These are phyloP conservation scores for Pseudopithomyces chartarum DNA, from an alignment of 2,329 filamentous ascomycete species.

Conservation along the genomic window DNA sequence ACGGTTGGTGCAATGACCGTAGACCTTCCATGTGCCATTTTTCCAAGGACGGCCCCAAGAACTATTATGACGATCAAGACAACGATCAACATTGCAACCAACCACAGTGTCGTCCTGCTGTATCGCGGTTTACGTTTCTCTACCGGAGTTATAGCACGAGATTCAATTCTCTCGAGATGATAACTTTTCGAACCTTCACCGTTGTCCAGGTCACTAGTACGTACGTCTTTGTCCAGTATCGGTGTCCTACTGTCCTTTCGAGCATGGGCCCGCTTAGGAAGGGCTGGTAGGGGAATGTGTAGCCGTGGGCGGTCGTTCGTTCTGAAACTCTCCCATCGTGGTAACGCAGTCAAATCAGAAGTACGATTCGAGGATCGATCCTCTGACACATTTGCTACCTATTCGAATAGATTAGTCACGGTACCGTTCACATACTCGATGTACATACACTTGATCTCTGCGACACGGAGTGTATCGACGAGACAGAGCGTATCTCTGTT, in stretches of 20 bases:
- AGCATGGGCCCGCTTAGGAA: slow-evolving; percentile 6
- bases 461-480: background rate
- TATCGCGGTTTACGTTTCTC: slow-evolving; percentile 6
- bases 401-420: background rate
- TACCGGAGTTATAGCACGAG: background rate
- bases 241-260: slow-evolving; percentile 11
- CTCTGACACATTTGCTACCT: slow-evolving; percentile 7
- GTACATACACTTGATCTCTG: slow-evolving; percentile 12
- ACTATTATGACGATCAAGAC: slow-evolving; percentile 16
- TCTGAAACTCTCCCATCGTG: slow-evolving; percentile 13
- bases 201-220: slow-evolving; percentile 2
- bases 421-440: background rate
- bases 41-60: slow-evolving; percentile 22
- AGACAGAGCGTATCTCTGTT: background rate
- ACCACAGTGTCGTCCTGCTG: slow-evolving; percentile 17
- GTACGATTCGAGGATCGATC: slow-evolving; percentile 14
- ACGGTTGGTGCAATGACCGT: slow-evolving; percentile 11
- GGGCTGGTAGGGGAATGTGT: slow-evolving; percentile 1
- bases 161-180: background rate
- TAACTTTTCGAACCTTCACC: background rate
- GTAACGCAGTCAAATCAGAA: slow-evolving; percentile 17
- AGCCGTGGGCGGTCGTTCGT: slow-evolving; percentile 6
- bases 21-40: background rate
- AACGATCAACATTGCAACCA: slow-evolving; percentile 4
- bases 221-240: slow-evolving; percentile 13